Percentiles rank a stretch among this genome's conserved stretches.
phyloP scores from a whole-genome alignment of 2,329 filamentous ascomycete species.

The Neofusicoccum sp. region DNA sequence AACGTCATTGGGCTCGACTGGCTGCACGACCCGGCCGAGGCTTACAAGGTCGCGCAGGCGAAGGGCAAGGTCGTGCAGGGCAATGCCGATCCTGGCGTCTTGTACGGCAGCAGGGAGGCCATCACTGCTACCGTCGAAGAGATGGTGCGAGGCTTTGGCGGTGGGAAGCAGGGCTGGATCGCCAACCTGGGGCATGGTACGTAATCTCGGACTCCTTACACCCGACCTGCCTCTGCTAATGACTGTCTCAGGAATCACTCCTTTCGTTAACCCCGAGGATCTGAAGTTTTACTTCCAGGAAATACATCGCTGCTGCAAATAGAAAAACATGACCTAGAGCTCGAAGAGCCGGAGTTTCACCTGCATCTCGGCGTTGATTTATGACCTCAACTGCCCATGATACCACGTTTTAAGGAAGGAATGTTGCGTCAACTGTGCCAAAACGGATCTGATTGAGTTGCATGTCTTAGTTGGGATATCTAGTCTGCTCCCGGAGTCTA shows the following conservation, averaged over 20 bases:
- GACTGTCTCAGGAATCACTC: slow-evolving; percentile 73
- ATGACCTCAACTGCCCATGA: no score
- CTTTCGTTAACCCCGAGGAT: slow-evolving; percentile 90
- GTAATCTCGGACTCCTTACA: slow-evolving; percentile 31
- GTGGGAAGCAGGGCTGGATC: slow-evolving; percentile 91
- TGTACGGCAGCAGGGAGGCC: slow-evolving; percentile 80
- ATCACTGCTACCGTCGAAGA: slow-evolving; percentile 82
- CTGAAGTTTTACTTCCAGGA: slow-evolving; percentile 94
- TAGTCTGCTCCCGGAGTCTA: slow-evolving; percentile 10
- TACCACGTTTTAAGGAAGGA: no score
- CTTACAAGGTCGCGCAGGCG: slow-evolving; percentile 71
- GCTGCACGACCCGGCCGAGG: slow-evolving; percentile 85
- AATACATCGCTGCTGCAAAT: slow-evolving; percentile 60
- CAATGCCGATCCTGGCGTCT: slow-evolving; percentile 90
- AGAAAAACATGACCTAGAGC: not conserved
- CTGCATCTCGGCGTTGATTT: no score
- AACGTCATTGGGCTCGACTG: slow-evolving; percentile 94
- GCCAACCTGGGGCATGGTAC: slow-evolving; percentile 93
- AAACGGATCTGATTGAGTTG: not conserved
- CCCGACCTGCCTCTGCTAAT: not conserved
- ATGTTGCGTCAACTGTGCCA: no score
- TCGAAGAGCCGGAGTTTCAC: no score
- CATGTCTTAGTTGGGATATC: slow-evolving; percentile 8
- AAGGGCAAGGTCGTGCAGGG: slow-evolving; percentile 84
- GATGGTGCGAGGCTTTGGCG: slow-evolving; percentile 85